Evolutionary conservation across 2,329 filamentous ascomycete species (phyloP).

Genomic region (Neofusicoccum cordaticola): DNA sequence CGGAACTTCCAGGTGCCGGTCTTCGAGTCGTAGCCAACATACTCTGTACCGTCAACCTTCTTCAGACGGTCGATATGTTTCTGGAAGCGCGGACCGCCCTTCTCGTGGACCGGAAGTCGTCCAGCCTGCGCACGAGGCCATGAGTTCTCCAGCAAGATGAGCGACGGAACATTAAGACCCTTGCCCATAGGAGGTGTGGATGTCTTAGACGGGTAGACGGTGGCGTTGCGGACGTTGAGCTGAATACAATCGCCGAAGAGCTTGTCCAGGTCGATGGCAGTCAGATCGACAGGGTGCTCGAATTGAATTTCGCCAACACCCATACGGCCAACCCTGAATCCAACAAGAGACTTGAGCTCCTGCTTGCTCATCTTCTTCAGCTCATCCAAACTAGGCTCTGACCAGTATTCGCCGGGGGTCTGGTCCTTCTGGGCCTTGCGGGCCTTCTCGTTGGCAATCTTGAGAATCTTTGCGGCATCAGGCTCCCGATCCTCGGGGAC

Average conservation of each 20-base stretch:
- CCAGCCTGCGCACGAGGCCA: slow-evolving; percentile 73
- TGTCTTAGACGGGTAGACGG: slow-evolving; percentile 68
- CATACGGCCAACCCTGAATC: slow-evolving; percentile 78
- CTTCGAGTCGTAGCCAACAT: slow-evolving; percentile 73
- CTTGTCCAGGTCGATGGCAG: slow-evolving; percentile 72
- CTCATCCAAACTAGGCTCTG: slow-evolving; percentile 71
- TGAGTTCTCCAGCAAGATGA: slow-evolving; percentile 85
- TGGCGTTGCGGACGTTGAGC: slow-evolving; percentile 74
- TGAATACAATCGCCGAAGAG: slow-evolving; percentile 74
- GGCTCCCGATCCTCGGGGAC: slow-evolving; percentile 68
- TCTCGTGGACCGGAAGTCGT: not conserved
- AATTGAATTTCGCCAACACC: slow-evolving; percentile 82
- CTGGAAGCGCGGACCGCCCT: slow-evolving; percentile 58
- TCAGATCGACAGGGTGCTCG: slow-evolving; percentile 74
- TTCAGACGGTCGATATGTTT: slow-evolving; percentile 83
- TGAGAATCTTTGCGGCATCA: slow-evolving; percentile 35
- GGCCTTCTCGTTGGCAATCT: slow-evolving; percentile 23
- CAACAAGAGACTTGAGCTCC: slow-evolving; percentile 69
- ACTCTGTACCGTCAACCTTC: slow-evolving; percentile 75
- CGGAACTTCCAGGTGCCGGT: slow-evolving; percentile 87
- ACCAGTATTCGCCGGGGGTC: slow-evolving; percentile 79
- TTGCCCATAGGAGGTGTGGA: slow-evolving; percentile 83
- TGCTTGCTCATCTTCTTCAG: slow-evolving; percentile 76
- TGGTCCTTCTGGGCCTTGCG: slow-evolving; percentile 40
- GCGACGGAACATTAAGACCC: slow-evolving; percentile 86